phyloP scores from a whole-genome alignment of 2,329 filamentous ascomycete genomes.

The Ceratocystis alfenasii region DNA sequence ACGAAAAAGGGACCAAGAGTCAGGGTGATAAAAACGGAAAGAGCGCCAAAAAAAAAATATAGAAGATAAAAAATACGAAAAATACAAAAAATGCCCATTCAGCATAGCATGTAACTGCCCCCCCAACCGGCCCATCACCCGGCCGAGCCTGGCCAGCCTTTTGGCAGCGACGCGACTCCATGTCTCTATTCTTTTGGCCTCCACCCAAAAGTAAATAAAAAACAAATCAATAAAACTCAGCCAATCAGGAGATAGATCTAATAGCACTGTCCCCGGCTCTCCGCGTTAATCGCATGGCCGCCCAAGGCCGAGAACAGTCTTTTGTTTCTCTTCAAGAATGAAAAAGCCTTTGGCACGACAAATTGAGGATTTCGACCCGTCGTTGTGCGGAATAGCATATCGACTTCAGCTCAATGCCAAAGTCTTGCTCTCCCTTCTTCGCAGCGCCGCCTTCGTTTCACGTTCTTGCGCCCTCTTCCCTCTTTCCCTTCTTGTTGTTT shows the following conservation, averaged over 20 bases:
- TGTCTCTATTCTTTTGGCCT: background rate
- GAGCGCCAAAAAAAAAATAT: background rate
- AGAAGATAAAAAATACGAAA: background rate
- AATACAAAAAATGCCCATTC: background rate
- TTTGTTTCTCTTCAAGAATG: background rate
- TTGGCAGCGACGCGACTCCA: background rate
- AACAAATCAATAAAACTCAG: background rate
- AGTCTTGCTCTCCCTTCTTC: background rate
- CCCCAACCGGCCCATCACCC: background rate
- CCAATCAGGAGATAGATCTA: too few relatives aligned
- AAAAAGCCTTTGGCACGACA: too few relatives aligned
- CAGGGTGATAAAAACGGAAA: background rate
- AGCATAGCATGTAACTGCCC: too few relatives aligned
- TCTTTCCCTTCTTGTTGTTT: background rate
- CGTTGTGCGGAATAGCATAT: too few relatives aligned
- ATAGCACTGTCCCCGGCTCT: background rate
- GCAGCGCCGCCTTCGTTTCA: too few relatives aligned
- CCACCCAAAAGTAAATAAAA: background rate
- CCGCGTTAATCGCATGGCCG: background rate
- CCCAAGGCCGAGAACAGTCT: conserved; percentile 1
- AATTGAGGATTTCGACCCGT: too few relatives aligned
- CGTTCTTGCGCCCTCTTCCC: background rate
- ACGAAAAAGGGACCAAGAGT: background rate
- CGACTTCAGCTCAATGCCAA: too few relatives aligned
- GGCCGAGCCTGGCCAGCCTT: background rate